phyloP scores from a whole-genome alignment of 495 filamentous ascomycete genomes.

The Xylaria nigripes region DNA sequence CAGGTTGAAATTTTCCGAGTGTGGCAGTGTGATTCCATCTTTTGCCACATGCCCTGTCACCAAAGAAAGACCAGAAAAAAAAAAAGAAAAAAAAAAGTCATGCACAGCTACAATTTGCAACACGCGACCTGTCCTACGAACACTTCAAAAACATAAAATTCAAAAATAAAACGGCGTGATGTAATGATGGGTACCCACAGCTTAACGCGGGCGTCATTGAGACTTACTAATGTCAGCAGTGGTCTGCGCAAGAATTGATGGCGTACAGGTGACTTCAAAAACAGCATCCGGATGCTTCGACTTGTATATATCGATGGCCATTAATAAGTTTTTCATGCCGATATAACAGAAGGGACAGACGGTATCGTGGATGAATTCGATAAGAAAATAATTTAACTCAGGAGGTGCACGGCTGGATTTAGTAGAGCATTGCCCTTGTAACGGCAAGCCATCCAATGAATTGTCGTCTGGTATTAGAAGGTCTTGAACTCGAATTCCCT shows the following conservation, averaged over 20 bases:
- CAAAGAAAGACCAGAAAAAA: neutral
- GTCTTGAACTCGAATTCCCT: conserved; percentile 9
- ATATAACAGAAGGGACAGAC: conserved; percentile 87
- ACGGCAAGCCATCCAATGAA: neutral
- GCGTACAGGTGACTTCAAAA: conserved; percentile 63
- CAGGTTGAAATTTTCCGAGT: neutral
- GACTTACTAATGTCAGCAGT: conserved; percentile 28
- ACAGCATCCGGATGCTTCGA: conserved; percentile 44
- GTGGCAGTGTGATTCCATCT: neutral
- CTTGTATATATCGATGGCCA: conserved; percentile 56
- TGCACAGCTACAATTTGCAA: no score
- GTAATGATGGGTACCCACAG: neutral
- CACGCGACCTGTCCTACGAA: neutral
- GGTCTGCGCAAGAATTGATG: conserved; percentile 68
- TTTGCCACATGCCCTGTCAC: neutral
- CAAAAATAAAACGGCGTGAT: neutral
- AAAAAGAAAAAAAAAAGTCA: neutral
- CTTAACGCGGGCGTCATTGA: neutral
- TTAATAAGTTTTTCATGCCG: conserved; percentile 61
- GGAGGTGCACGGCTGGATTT: neutral
- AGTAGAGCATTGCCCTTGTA: neutral
- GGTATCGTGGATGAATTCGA: conserved; percentile 69
- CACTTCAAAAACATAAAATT: neutral
- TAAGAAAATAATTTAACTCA: conserved; percentile 40
- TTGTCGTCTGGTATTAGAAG: conserved; percentile 11